Evolutionary conservation across 805 yeast genomes (phyloP).

Genomic region (Ogataea glucozyma): DNA sequence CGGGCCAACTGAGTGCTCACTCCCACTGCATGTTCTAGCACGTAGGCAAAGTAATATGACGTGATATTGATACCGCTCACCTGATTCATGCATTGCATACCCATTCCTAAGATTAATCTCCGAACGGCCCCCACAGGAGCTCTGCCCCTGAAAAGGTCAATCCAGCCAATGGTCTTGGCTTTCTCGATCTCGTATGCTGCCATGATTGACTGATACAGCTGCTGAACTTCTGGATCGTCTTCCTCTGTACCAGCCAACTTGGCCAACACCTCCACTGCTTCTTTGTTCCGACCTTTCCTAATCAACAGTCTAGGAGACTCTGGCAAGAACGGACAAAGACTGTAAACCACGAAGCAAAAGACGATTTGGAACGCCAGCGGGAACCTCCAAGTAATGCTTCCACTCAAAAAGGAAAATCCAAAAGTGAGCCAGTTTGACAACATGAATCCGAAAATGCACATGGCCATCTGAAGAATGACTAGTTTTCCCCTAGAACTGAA

Average conservation of each 20-base stretch:
- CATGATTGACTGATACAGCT: conserved; percentile 25
- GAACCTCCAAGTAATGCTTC: conserved; percentile 35
- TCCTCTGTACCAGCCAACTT: conserved; percentile 32
- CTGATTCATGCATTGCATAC: conserved; percentile 39
- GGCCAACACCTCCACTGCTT: conserved; percentile 44
- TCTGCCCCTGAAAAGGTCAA: conserved; percentile 25
- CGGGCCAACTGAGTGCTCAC: conserved; percentile 36
- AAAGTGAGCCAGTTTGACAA: conserved; percentile 40
- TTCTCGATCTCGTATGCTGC: conserved; percentile 26
- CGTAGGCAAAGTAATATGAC: conserved; percentile 18
- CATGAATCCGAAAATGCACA: conserved; percentile 32
- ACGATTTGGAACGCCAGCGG: conserved; percentile 37
- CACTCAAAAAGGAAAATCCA: conserved; percentile 34
- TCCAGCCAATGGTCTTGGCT: conserved; percentile 26
- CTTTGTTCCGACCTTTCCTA: conserved; percentile 40
- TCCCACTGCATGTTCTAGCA: conserved; percentile 34
- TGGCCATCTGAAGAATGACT: conserved; percentile 35
- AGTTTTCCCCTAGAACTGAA: conserved; percentile 33
- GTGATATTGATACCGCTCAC: conserved; percentile 41
- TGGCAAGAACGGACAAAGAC: conserved; percentile 29
- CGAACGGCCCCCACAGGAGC: conserved; percentile 28
- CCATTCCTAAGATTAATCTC: conserved; percentile 31
- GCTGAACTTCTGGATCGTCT: conserved; percentile 32
- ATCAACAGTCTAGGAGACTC: conserved; percentile 46
- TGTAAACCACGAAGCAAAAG: conserved; percentile 18